phyloP scores from a whole-genome alignment of 2,329 filamentous ascomycete genomes.

The Penicillium sp. region DNA sequence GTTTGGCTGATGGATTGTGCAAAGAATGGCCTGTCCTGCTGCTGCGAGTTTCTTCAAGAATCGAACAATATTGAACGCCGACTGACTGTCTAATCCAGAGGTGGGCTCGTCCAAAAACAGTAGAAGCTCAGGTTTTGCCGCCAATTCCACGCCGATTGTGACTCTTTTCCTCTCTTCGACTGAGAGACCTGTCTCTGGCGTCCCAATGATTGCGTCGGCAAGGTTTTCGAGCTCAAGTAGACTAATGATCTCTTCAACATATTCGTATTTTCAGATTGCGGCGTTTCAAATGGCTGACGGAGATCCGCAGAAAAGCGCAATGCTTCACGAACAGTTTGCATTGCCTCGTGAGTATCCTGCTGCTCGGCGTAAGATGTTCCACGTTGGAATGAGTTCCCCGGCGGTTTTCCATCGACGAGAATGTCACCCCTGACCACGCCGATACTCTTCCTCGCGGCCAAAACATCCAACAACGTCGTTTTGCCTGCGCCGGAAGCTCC shows the following conservation, averaged over 20 bases:
- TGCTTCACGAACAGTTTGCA: slow-evolving; percentile 60
- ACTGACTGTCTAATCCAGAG: slow-evolving; percentile 55
- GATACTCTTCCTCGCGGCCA: slow-evolving; percentile 61
- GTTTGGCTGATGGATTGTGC: slow-evolving; percentile 58
- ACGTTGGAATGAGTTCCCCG: slow-evolving; percentile 58
- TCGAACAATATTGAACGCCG: slow-evolving; percentile 56
- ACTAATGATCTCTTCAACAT: slow-evolving; percentile 62
- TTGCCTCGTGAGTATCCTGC: slow-evolving; percentile 59
- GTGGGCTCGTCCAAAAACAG: slow-evolving; percentile 61
- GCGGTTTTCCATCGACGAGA: slow-evolving; percentile 55
- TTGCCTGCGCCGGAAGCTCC: slow-evolving; percentile 67
- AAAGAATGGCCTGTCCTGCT: slow-evolving; percentile 55
- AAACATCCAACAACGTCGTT: slow-evolving; percentile 74
- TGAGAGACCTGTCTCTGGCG: slow-evolving; percentile 55
- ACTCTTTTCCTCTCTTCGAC: slow-evolving; percentile 47
- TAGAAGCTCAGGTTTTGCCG: slow-evolving; percentile 48
- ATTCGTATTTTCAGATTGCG: slow-evolving; percentile 56
- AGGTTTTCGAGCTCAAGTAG: slow-evolving; percentile 62
- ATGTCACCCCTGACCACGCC: slow-evolving; percentile 60
- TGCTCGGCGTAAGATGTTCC: slow-evolving; percentile 63
- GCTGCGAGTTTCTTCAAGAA: slow-evolving; percentile 57
- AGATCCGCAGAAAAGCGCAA: slow-evolving; percentile 62
- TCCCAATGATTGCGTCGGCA: slow-evolving; percentile 61
- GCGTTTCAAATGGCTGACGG: slow-evolving; percentile 55
- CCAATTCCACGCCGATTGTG: slow-evolving; percentile 38